Conservation (phyloP, 2,329 filamentous ascomycete species). For the Cordyceps fumosorosea region DNA sequence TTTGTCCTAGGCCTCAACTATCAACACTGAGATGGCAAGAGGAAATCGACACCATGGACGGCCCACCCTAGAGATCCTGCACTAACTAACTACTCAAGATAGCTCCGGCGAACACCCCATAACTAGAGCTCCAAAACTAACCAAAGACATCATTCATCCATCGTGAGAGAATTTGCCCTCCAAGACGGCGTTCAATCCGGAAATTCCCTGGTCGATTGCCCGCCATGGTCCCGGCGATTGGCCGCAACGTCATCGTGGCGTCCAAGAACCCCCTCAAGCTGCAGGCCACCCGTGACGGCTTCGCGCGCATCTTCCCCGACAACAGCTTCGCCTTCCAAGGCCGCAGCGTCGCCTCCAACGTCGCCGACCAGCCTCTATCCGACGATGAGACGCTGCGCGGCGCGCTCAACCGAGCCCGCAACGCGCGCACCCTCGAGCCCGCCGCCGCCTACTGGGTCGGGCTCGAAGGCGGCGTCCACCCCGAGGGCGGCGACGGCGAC, state of each 20-base stretch:
- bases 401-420: conserved; percentile 30
- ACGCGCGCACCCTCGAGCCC: conserved; percentile 24
- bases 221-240: too few relatives aligned
- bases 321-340: conserved; percentile 21
- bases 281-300: conserved; percentile 29
- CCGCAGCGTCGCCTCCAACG: conserved; percentile 30
- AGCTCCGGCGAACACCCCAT: too few relatives aligned
- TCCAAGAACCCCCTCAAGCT: conserved; percentile 36
- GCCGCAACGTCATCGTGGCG: conserved; percentile 25
- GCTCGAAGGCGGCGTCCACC: conserved; percentile 34
- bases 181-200: too few relatives aligned
- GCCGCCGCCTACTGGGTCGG: conserved; percentile 35
- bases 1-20: too few relatives aligned
- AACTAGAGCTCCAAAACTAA: too few relatives aligned
- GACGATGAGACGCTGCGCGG: conserved; percentile 32
- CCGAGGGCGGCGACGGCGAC: conserved; percentile 10
- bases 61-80: too few relatives aligned
- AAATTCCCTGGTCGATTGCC: too few relatives aligned
- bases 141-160: too few relatives aligned
- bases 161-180: too few relatives aligned
- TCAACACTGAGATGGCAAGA: too few relatives aligned
- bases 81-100: too few relatives aligned
- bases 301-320: conserved; percentile 28
- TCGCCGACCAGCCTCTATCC: conserved; percentile 33
- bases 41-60: too few relatives aligned